Evolutionary conservation across 495 filamentous ascomycete genomes (phyloP), one percentile per base, ranked within the genome.

Genomic region (Talaromyces liani): DNA sequence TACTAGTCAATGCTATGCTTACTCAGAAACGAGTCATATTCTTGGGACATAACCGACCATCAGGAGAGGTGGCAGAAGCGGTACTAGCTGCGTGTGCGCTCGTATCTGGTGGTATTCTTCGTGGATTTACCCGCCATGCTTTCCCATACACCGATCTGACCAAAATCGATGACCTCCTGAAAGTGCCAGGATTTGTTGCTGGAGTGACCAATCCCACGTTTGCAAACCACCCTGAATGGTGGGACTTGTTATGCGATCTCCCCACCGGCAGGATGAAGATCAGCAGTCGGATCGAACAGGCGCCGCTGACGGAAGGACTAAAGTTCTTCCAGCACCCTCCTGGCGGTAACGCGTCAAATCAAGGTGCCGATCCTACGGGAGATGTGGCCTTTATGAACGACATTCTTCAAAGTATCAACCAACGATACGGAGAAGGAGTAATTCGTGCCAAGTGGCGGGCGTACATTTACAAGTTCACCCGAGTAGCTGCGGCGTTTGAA

Each of bases 81-180:
- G 94, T 98, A 6, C 82, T 98, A 0, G 94, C 91, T 2, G 92
- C 93, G 1, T 98, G 93, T 73, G 91, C 94, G 5, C 82, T 99
- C 33, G 93, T 90, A 22, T 96, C 92, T 25, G 95, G 94, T n/a
- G 94, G 95, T 24, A 81, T 97, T n/a, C 79, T 99, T 18, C 80
- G 91, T 49, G 94, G 95, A 24, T 98, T 98, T 75, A 97, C 92
- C 20, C 86, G 94, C n/a, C 91, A 97, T 77, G 95, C 95, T 14
- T 99, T 99, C 71, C 94, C 94, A 6, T 99, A 99, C 71, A 99
- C 94, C 6, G 94, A 99, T 73, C 82, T 99, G 22, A 96, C 91
- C 51, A 99, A 99, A 73, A 91, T 99, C 57, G 94, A 99, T 67
- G 94, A 98, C 71, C 84, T 99, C 6, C 81, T 98, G 33, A 90